Evolutionary conservation across 2,329 filamentous ascomycete genomes (phyloP).

Genomic region (Penicillium oxalicum): DNA sequence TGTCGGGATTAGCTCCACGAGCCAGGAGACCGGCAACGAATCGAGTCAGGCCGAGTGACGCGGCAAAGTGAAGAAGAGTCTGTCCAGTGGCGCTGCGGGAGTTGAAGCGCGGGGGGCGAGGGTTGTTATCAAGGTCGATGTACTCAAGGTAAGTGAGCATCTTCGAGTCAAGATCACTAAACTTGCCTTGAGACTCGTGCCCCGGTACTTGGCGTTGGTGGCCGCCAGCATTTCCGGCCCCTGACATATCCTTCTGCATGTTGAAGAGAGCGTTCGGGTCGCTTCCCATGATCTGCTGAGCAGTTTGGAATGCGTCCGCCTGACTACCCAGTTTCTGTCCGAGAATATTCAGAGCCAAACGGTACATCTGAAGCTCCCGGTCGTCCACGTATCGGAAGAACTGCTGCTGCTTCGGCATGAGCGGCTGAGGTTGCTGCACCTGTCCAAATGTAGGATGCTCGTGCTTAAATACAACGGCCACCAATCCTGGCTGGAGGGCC

Average conservation of each 20-base stretch:
- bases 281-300: constrained; percentile 44
- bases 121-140: constrained; percentile 70
- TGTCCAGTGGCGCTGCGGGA: constrained; percentile 62
- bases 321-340: constrained; percentile 44
- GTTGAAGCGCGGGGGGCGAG: constrained; percentile 62
- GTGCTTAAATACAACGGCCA: constrained; percentile 64
- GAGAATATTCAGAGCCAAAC: constrained; percentile 40
- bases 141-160: constrained; percentile 71
- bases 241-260: constrained; percentile 38
- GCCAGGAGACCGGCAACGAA: constrained; percentile 72
- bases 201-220: constrained; percentile 43
- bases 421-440: constrained; percentile 38
- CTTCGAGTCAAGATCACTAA: constrained; percentile 57
- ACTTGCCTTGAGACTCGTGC: constrained; percentile 39
- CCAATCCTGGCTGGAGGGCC: constrained; percentile 59
- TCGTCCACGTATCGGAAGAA: constrained; percentile 64
- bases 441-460: constrained; percentile 45
- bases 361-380: constrained; percentile 44
- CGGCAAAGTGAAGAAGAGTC: constrained; percentile 74
- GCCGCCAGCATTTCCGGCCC: constrained; percentile 33
- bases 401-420: constrained; percentile 45
- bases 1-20: constrained; percentile 69
- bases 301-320: constrained; percentile 44
- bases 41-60: constrained; percentile 65
- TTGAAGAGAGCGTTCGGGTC: constrained; percentile 45